These are phyloP conservation scores for Aspergillus sclerotiicarbonarius DNA, from an alignment of 495 filamentous ascomycete genomes.

Conservation along the genomic window DNA sequence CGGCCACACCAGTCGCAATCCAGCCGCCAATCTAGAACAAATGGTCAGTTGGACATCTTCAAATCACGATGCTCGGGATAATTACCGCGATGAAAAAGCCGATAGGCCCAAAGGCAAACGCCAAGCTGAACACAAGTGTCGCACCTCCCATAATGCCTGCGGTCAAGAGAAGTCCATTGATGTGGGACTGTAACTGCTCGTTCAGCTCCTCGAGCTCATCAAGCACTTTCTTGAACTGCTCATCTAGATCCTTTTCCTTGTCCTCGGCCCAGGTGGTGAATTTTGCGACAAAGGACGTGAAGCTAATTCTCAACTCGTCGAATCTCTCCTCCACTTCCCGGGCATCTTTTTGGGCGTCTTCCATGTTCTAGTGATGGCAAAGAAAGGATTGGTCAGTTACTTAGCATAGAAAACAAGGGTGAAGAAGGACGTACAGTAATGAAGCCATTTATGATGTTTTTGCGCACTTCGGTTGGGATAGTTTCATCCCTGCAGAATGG, in stretches of 20 bases:
- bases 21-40: neutral
- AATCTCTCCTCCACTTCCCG: neutral
- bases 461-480: neutral
- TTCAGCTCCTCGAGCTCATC: neutral
- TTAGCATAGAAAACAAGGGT: neutral
- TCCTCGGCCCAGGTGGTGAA: neutral
- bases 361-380: neutral
- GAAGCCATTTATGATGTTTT: neutral
- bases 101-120: neutral
- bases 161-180: neutral
- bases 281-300: neutral
- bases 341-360: neutral
- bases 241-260: neutral
- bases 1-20: neutral
- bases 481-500: neutral
- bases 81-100: neutral
- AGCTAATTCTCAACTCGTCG: neutral
- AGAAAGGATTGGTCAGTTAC: neutral
- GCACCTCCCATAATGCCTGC: neutral
- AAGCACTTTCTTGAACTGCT: neutral
- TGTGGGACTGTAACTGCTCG: neutral
- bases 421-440: neutral
- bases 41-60: neutral
- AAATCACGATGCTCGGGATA: no score
- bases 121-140: neutral